Evolutionary conservation across 768 basidiomycete genomes (phyloP), one percentile per base, ranked within the genome.

Genomic region (Rhodotorula graminis): DNA sequence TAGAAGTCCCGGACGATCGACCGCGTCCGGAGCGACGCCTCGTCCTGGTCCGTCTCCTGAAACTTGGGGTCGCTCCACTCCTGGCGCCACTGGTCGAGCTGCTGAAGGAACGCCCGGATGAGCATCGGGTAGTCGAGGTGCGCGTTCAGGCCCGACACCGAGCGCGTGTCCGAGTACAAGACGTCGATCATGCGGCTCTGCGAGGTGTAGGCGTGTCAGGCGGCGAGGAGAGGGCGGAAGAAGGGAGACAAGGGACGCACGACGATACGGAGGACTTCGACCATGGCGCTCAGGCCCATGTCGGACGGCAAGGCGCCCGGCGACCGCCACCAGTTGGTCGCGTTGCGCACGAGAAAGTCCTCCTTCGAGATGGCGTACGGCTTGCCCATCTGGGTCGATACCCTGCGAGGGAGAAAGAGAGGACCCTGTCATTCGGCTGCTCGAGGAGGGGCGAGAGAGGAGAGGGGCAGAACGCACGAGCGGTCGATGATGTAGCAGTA

Each of bases 341-440:
- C 88, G 81, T 91, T 89, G 2, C 93, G 88, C 76, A 97, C 92
- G 79, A 97, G 90, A 78, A 85, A 92, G 80, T 99, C 95, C 82
- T 97, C 95, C 79, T 89, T 88, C 5, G 57, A 37, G 76, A 97
- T 89, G 5, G 89, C 88, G 79, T 91, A 88, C 8, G 95, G 95
- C 82, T 96, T 97, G 57, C 94, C 94, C 92, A 97, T 92, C 82
- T 95, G 93, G 1, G 94, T 91, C 76, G 92, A 91, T 70, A 76
- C 72, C 9, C 76, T 76, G 67, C 16, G 16, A 40, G 12, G 29
- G 19, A 1, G 1, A 11, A 14, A n/a, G n/a, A n/a, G 25, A 31
- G 47, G 44, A 3, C 44, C 8, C 11, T 14, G 44, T 46, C 44
- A 46, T 6, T 18, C 18, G 29, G 10, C 31, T 1, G 47, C 29